phyloP scores from a whole-genome alignment of 352 stramenopile species.

The Lagenidium giganteum region DNA sequence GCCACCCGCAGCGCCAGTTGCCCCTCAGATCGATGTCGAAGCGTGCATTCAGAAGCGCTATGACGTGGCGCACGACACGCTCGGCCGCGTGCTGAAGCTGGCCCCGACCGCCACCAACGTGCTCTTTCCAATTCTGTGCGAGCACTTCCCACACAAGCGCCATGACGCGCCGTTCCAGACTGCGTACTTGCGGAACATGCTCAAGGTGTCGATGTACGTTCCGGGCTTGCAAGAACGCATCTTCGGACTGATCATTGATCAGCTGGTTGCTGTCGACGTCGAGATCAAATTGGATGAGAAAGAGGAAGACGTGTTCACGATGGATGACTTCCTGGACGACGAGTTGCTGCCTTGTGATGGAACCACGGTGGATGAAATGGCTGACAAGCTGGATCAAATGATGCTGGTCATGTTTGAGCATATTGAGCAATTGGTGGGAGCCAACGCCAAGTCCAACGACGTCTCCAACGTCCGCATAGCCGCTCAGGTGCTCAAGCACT shows the following conservation, averaged over 20 bases:
- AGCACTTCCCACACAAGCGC: conserved; percentile 82
- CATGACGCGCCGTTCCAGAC: conserved; percentile 62
- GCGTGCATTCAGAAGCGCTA: conserved; percentile 51
- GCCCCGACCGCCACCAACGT: conserved; percentile 74
- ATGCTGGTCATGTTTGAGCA: conserved; percentile 88
- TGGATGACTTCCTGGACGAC: conserved; percentile 79
- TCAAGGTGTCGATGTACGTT: conserved; percentile 64
- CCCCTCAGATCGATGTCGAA: conserved; percentile 31
- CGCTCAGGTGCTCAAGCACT: conserved; percentile 60
- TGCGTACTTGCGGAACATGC: conserved; percentile 65
- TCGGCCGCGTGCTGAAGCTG: conserved; percentile 61
- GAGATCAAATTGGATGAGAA: conserved; percentile 87
- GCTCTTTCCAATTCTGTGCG: conserved; percentile 68
- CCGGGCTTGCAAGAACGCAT: conserved; percentile 72
- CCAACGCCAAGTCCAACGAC: conserved; percentile 1
- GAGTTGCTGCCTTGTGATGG: conserved; percentile 55
- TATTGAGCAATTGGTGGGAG: conserved; percentile 34
- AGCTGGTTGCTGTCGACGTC: conserved; percentile 83
- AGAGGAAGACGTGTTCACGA: conserved; percentile 79
- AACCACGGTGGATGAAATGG: conserved; percentile 69
- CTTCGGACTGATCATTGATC: conserved; percentile 81
- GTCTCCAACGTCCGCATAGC: conserved; percentile 37
- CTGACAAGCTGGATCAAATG: conserved; percentile 85
- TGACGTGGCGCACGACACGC: conserved; percentile 49
- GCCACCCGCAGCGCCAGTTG: conserved; percentile 1